Evolutionary conservation across 495 filamentous ascomycete genomes (phyloP).

Genomic region (Parathielavia hyrcaniae): DNA sequence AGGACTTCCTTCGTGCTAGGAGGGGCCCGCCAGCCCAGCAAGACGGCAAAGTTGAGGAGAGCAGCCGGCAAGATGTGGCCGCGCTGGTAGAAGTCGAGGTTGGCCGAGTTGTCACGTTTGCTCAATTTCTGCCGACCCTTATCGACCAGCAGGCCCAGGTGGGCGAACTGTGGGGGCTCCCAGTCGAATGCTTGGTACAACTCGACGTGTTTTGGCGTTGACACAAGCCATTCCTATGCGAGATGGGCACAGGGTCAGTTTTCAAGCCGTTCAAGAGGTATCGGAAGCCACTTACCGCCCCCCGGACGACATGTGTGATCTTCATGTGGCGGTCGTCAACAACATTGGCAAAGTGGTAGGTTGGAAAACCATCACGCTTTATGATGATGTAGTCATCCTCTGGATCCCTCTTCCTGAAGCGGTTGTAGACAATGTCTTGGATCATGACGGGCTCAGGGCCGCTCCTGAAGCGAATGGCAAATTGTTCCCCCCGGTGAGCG

Average conservation of each 20-base stretch:
- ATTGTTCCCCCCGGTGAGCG: conserved; percentile 59
- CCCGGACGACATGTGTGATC: conserved; percentile 92
- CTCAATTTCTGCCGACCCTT: conserved; percentile 74
- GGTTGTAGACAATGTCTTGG: conserved; percentile 71
- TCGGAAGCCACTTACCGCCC: conserved; percentile 56
- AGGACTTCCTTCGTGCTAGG: conserved; percentile 53
- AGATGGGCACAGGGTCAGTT: neutral
- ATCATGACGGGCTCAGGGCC: conserved; percentile 53
- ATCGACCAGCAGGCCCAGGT: conserved; percentile 82
- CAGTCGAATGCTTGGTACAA: conserved; percentile 87
- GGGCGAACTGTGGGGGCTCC: conserved; percentile 75
- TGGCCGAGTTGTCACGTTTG: conserved; percentile 71
- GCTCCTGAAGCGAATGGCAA: conserved; percentile 70
- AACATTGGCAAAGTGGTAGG: conserved; percentile 95
- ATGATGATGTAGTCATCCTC: conserved; percentile 63
- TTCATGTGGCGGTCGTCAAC: conserved; percentile 92
- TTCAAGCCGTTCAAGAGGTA: neutral
- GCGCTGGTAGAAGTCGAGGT: conserved; percentile 62
- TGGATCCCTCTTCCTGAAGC: conserved; percentile 41
- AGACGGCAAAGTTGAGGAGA: conserved; percentile 74
- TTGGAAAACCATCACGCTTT: conserved; percentile 86
- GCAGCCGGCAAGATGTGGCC: conserved; percentile 64
- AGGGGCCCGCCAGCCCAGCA: conserved; percentile 64
- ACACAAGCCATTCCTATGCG: conserved; percentile 79
- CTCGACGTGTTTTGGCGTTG: conserved; percentile 80